Conservation (phyloP, 768 basidiomycete species). For the Suillus ampliporus region DNA sequence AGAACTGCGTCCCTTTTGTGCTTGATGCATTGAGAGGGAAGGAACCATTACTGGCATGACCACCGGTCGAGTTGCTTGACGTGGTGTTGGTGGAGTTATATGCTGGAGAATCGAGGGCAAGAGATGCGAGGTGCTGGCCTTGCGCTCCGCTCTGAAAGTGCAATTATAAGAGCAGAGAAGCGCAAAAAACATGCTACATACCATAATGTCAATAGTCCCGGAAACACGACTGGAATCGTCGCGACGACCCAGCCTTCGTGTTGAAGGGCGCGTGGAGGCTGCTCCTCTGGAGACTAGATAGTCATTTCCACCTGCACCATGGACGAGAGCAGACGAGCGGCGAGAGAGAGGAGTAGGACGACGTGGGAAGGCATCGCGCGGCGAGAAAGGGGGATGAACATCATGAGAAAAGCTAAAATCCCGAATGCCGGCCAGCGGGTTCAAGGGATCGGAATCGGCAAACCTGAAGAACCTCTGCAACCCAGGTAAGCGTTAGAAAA, state of each 20-base stretch:
- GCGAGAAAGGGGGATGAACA: background rate
- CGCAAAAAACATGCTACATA: constrained; percentile 26
- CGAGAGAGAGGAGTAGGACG: constrained; percentile 14
- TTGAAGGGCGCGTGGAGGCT: background rate
- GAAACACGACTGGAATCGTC: constrained; percentile 33
- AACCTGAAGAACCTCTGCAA: constrained; percentile 4
- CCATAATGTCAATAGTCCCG: constrained; percentile 58
- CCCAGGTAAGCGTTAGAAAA: background rate
- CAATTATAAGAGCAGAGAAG: background rate
- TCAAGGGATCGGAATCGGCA: background rate
- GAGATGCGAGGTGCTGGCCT: constrained; percentile 27
- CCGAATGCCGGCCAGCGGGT: background rate
- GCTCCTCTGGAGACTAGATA: constrained; percentile 30
- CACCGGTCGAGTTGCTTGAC: constrained; percentile 33
- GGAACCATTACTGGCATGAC: constrained; percentile 31
- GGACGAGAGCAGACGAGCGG: constrained; percentile 30
- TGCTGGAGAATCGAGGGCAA: constrained; percentile 23
- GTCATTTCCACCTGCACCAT: constrained; percentile 31
- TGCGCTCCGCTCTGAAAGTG: constrained; percentile 2
- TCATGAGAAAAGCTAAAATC: background rate
- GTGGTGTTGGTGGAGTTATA: constrained; percentile 5
- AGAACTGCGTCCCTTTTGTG: constrained; percentile 50
- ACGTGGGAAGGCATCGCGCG: background rate
- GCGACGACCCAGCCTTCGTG: constrained; percentile 8
- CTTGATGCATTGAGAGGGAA: constrained; percentile 57